Conservation (phyloP, 2,329 filamentous ascomycete species). For the Diaporthe destruens region DNA sequence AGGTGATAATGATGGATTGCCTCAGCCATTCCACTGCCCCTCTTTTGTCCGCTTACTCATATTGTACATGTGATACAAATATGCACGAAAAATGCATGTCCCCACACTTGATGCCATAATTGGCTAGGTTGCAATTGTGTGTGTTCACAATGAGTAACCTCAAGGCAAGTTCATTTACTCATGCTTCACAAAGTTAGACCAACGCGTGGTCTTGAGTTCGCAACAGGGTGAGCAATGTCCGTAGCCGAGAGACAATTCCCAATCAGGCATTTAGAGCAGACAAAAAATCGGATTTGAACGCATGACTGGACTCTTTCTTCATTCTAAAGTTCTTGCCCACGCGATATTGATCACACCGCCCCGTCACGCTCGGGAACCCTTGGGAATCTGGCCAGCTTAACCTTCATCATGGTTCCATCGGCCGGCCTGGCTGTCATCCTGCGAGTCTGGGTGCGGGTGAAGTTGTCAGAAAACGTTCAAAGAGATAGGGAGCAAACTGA, state of each 20-base stretch:
- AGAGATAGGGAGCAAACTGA: too few species aligned
- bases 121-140: neutral
- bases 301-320: neutral
- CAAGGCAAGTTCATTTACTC: too few species aligned
- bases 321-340: neutral
- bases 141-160: neutral
- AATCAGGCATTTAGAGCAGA: neutral
- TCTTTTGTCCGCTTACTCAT: neutral
- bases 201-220: neutral
- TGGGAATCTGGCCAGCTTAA: slow-evolving; percentile 43
- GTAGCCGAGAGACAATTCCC: neutral
- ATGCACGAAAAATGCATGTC: neutral
- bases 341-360: neutral
- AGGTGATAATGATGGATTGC: rapidly evolving
- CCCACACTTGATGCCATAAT: neutral
- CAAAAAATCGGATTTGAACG: neutral
- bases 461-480: neutral
- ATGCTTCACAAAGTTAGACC: too few species aligned
- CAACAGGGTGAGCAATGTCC: too few species aligned
- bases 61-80: neutral
- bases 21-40: neutral
- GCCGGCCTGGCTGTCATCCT: slow-evolving; percentile 45
- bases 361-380: neutral
- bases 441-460: neutral
- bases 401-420: slow-evolving; percentile 47